These are phyloP conservation scores for Coemansia sp. DNA, from an alignment of 192 early-diverging fungal genomes.

Conservation along the genomic window DNA sequence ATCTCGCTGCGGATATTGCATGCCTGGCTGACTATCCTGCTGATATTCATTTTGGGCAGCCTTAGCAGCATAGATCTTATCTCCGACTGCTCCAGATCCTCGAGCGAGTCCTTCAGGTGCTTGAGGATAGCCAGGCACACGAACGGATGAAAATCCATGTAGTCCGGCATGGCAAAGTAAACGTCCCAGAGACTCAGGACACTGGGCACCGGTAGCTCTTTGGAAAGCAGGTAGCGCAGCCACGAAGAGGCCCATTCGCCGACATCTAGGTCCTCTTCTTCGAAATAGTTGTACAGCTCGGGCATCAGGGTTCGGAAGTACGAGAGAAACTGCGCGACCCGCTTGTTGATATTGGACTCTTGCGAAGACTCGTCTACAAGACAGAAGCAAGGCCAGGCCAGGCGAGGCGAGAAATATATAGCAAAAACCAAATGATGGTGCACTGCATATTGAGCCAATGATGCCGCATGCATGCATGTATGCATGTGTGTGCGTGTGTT, in stretches of 20 bases:
- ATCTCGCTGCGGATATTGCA: conserved; percentile 68
- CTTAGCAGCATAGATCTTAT: conserved; percentile 79
- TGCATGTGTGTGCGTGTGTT: no score
- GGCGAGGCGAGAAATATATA: background rate
- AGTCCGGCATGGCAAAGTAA: conserved; percentile 76
- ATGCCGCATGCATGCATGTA: no score
- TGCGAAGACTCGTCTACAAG: conserved; percentile 65
- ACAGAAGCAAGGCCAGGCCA: no score
- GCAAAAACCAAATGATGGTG: background rate
- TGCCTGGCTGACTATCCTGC: conserved; percentile 66
- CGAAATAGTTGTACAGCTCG: conserved; percentile 90
- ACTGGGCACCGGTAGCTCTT: conserved; percentile 79
- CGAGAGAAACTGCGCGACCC: conserved; percentile 80
- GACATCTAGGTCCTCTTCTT: conserved; percentile 89
- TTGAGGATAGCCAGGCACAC: conserved; percentile 83
- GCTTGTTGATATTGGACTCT: conserved; percentile 63
- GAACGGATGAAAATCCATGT: conserved; percentile 78
- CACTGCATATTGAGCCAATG: no score
- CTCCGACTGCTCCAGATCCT: conserved; percentile 88
- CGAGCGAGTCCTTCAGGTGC: conserved; percentile 72
- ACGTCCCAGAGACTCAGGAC: conserved; percentile 84
- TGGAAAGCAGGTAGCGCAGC: conserved; percentile 74
- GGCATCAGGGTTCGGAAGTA: conserved; percentile 80
- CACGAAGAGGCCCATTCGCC: conserved; percentile 84
- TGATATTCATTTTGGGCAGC: conserved; percentile 71